Evolutionary conservation across 129 eudicot genomes (phyloP), one percentile per base, ranked within the genome.

Genomic region (Rutidosis leptorrhynchoides): DNA sequence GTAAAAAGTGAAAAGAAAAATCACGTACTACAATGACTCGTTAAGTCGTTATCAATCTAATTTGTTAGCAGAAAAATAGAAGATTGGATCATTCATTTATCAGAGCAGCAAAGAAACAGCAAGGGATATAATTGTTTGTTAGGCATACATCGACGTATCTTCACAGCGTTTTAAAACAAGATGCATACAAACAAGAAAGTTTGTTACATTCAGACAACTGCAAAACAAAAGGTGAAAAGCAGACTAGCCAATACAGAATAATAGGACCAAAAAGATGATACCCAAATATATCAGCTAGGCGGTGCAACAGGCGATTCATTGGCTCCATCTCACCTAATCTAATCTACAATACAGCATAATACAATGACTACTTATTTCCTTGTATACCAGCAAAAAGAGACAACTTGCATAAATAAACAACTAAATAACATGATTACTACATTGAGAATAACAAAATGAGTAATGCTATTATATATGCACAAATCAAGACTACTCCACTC

Each of bases 271-370:
- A 57, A 46, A 29, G 12, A 62, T 57, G 64, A 23, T 81, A 85
- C 98, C 98, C 98, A 40, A 88, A 93, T 24, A 93, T 88, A 33
- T 93, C 98, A 57, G 98, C 98, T 67, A 93, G 95, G 22, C 98
- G 96, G 68, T 93, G 98, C 75, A 88, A 62, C 19, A 93, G 95
- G 6, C 96, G 73, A 74, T 81, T 84, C 95, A 84, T 93, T 11
- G 98, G 98, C 75, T 93, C 86, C 73, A 93, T 82, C 77, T 93
- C 69, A 79, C 82, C 54, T 81, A 83, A 59, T 81, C 77, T 52
- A 71, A 66, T 76, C 98, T 92, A 91, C 89, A 87, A 45, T 14
- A 78, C 51, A 69, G 26, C 58, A 76, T 4, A 62, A 43, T 30
- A 16, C 60, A 54, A 28, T 20, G 12, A 26, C 33, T n/a, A n/a